Evolutionary conservation across 345 rosid species (phyloP), one percentile per base, ranked within the genome.

Genomic region (Eucalyptus curtisii): DNA sequence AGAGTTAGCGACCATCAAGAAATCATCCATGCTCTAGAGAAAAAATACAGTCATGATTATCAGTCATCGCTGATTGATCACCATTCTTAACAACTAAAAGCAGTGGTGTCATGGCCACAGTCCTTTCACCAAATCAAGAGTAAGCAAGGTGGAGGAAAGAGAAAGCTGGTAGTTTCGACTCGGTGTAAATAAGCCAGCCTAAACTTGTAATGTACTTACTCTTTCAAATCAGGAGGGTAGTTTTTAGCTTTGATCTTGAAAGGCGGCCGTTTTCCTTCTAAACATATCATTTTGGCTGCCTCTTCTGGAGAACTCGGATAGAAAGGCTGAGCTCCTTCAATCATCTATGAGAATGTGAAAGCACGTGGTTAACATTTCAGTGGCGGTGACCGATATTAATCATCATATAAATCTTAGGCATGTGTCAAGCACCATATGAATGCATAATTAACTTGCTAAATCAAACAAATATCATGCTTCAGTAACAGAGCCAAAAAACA

Each of bases 251-350:
- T 98, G 76, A 91, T 90, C 92, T 94, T 97, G 88, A 98, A 93
- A 49, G 91, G 49, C 10, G 98, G 99, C 91, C 98, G 95, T 87
- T 90, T 92, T 88, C 94, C 95, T 91, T 97, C 99, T 22, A 89
- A 8, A 89, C 97, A 95, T 91, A 98, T 94, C 90, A 93, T 61
- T 88, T 89, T 95, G 66, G 93, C 90, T 44, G 92, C 96, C 91
- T 97, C 98, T 91, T 93, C 97, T 33, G 93, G 93, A 16, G 97
- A 79, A 91, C 91, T 97, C 52, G 97, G 96, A 91, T 95, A 93
- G 90, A 97, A 95, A 86, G 97, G 96, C n/a, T 90, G 91, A 24
- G 93, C 93, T 90, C 99, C 99, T 88, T 98, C 99, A 49, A 95
- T 92, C 96, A 97, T 95, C 99, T 98, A 91, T 89, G 89, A 61